phyloP scores from a whole-genome alignment of 179 eudicot species.

The Carnegiea gigantea region DNA sequence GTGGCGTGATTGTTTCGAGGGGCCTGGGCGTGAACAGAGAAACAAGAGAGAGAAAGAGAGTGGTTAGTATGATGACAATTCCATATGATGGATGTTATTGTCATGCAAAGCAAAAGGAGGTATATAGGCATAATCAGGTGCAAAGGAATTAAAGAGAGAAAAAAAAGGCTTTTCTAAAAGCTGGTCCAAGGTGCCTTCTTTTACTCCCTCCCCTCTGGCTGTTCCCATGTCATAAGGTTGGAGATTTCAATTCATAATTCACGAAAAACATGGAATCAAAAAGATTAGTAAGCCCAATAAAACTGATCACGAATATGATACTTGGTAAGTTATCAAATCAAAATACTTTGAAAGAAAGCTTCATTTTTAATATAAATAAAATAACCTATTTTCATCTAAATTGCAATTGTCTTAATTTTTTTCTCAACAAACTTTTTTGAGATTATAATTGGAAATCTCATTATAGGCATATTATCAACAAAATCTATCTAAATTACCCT shows the following conservation, averaged over 20 bases:
- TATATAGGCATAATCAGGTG: not conserved
- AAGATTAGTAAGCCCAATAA: not conserved
- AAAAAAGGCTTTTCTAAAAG: slow-evolving; percentile 30
- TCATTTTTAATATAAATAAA: no score
- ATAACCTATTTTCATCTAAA: no score
- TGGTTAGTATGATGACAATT: slow-evolving; percentile 52
- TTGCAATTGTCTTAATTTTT: no score
- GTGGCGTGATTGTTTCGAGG: slow-evolving; percentile 28
- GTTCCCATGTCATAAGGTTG: slow-evolving; percentile 5
- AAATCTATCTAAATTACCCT: no score
- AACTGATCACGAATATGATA: not conserved
- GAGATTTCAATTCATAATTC: not conserved
- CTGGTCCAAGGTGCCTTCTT: slow-evolving; percentile 7
- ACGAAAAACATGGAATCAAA: not conserved
- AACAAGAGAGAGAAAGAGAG: slow-evolving; percentile 30
- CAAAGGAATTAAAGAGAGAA: slow-evolving; percentile 16
- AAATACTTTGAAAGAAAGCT: no score
- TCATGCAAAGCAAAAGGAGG: slow-evolving; percentile 28
- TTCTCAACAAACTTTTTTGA: no score
- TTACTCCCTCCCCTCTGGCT: not conserved
- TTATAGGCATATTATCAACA: no score
- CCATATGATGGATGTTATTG: slow-evolving; percentile 29
- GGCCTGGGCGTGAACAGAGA: slow-evolving; percentile 35
- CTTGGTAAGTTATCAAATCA: no score
- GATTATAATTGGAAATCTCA: no score